Percentiles rank a stretch among this genome's conserved stretches.
phyloP scores from a whole-genome alignment of 2,329 filamentous ascomycete species.

The Teratosphaeria nubilosa region DNA sequence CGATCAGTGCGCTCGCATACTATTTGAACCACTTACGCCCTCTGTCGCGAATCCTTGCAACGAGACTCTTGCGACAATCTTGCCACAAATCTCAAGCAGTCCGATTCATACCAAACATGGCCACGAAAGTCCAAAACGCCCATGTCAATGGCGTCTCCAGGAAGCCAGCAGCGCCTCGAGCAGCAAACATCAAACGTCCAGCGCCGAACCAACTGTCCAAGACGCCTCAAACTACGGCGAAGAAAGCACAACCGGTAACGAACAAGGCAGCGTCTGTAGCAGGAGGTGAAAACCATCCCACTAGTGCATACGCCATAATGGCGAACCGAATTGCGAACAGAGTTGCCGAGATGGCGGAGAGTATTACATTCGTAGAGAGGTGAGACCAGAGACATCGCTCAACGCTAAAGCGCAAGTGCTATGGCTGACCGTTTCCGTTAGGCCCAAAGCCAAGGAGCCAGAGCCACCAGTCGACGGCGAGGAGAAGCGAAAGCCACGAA shows the following conservation, averaged over 20 bases:
- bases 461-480: constrained; percentile 12
- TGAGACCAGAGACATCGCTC: constrained; percentile 3
- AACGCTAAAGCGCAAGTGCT: not conserved
- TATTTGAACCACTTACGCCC: not conserved
- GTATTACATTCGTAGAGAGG: constrained; percentile 42
- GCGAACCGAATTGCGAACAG: constrained; percentile 40
- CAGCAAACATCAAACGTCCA: constrained; percentile 11
- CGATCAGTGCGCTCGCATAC: not conserved
- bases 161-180: constrained; percentile 12
- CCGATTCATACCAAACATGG: not conserved
- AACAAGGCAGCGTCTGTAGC: constrained; percentile 27
- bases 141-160: constrained; percentile 17
- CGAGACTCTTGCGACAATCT: not conserved
- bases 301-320: constrained; percentile 43
- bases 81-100: not conserved
- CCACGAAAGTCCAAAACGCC: constrained; percentile 3
- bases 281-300: constrained; percentile 22
- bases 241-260: constrained; percentile 15
- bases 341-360: constrained; percentile 44
- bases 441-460: constrained; percentile 17
- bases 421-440: constrained; percentile 5
- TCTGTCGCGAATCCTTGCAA: not conserved
- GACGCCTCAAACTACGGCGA: constrained; percentile 8
- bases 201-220: constrained; percentile 4
- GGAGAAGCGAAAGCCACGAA: constrained; percentile 35